Evolutionary conservation across 805 yeast genomes (phyloP), one percentile per base, ranked within the genome.

Genomic region (Cyberlindnera petersonii): DNA sequence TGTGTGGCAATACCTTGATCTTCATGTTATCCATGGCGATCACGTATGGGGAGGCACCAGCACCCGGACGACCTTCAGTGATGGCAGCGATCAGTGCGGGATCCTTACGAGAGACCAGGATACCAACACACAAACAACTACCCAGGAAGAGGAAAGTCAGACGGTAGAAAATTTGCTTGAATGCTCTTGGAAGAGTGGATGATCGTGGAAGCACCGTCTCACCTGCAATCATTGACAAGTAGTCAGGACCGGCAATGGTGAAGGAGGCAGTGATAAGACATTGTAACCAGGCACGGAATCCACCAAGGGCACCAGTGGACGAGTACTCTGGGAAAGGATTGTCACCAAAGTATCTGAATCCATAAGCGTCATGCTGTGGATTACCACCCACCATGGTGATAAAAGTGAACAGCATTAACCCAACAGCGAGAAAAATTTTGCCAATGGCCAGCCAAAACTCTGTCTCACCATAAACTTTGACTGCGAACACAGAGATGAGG

Each of bases 331-430:
- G 78, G 53, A 84, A 78, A 4, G 79, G 74, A 15, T 69, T 56
- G 11, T 56, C 58, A 74, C 79, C 28, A 26, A 26, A 79, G 53
- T 74, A 69, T 31, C 79, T 58, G 54, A 79, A 77, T 3, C 85
- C 85, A 47, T 66, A 76, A 5, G 66, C 72, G 48, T 82, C 85
- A 43, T 74, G 77, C 28, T 67, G 59, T 1, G 95, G 95, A 57
- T 86, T 86, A 20, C 95, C 96, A 22, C 95, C 95, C 26, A 82
- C 75, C 94, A 86, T 86, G 6, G 88, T 79, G 38, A 85, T 58
- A 50, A 86, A 81, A 2, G 93, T 84, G 60, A 82, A 86, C 20
- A 82, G 52, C 43, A 86, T 72, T 33, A 86, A 66, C 2, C 93
- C 95, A n/a, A 80, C 57, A 11, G 89, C 87, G 33, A 86, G 66